Percentiles rank a stretch among this genome's conserved stretches.
Evolutionary conservation across 106 monocot species (phyloP).

Genomic region (Apostasia ramifera): DNA sequence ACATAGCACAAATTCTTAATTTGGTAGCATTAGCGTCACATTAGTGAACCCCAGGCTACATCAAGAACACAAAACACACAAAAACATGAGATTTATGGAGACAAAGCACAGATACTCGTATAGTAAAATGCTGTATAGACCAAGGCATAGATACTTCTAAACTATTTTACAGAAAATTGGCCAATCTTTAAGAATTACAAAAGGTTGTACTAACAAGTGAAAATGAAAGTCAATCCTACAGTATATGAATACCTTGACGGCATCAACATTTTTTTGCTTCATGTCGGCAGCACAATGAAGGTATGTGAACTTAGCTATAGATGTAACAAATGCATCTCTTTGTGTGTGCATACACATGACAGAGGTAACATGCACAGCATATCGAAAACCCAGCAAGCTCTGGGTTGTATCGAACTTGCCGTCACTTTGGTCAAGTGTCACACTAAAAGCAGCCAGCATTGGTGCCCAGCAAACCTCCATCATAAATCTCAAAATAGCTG

Average conservation of each 20-base stretch:
- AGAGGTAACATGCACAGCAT: conserved; percentile 90
- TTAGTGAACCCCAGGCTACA: no score
- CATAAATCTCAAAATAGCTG: conserved; percentile 86
- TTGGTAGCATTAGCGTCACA: no score
- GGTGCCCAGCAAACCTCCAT: conserved; percentile 98
- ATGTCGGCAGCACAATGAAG: conserved; percentile 94
- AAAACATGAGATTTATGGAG: no score
- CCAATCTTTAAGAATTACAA: no score
- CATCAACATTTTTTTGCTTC: conserved; percentile 99
- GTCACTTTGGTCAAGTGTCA: conserved; percentile 93
- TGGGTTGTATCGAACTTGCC: conserved; percentile 61
- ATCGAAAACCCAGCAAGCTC: conserved; percentile 80
- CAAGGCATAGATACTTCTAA: no score
- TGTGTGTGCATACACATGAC: conserved; percentile 97
- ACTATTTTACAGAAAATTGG: no score
- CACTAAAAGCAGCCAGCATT: conserved; percentile 99
- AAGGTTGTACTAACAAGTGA: no score
- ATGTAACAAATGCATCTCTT: conserved; percentile 98
- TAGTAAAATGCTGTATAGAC: no score
- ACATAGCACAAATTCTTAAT: no score
- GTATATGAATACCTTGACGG: conserved; percentile 61
- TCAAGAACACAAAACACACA: no score
- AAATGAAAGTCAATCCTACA: no score
- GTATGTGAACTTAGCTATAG: conserved; percentile 94
- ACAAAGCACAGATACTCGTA: no score